phyloP scores from a whole-genome alignment of 257 asterid species.

The Echites panduratus region DNA sequence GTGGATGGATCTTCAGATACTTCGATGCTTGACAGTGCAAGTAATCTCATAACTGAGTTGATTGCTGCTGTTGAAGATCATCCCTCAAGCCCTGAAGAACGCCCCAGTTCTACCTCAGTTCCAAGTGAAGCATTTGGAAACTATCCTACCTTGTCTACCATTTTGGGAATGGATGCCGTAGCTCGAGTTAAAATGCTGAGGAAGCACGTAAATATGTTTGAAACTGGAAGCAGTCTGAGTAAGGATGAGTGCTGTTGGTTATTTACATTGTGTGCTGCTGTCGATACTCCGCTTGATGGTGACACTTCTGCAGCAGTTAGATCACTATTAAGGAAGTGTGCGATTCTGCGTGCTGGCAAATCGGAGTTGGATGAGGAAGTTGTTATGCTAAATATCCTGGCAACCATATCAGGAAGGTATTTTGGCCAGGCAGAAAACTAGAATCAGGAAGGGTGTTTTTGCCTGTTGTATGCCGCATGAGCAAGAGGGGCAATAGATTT shows the following conservation, averaged over 20 bases:
- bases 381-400: conserved; percentile 60
- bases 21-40: background rate
- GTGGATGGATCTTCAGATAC: background rate
- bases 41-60: background rate
- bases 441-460: background rate
- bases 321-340: conserved; percentile 74
- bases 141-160: conserved; percentile 49
- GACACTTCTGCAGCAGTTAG: conserved; percentile 79
- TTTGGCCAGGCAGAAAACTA: conserved; percentile 75
- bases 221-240: conserved; percentile 35
- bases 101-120: conserved; percentile 13
- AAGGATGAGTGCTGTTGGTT: conserved; percentile 60
- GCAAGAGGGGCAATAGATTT: too few relatives aligned
- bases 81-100: conserved; percentile 16
- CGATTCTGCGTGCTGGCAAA: conserved; percentile 70
- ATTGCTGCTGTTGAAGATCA: conserved; percentile 3
- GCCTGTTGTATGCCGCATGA: too few relatives aligned
- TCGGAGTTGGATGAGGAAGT: conserved; percentile 58
- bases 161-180: conserved; percentile 59
- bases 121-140: conserved; percentile 17
- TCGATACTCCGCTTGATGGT: conserved; percentile 70
- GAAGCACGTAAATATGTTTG: conserved; percentile 42
- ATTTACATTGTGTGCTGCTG: conserved; percentile 70
- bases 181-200: conserved; percentile 64
- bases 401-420: conserved; percentile 65